A percentile compares a stretch with the other conserved stretches of the same genome.
Conservation (phyloP, 352 stramenopile species). For the Phytophthora syringae region DNA sequence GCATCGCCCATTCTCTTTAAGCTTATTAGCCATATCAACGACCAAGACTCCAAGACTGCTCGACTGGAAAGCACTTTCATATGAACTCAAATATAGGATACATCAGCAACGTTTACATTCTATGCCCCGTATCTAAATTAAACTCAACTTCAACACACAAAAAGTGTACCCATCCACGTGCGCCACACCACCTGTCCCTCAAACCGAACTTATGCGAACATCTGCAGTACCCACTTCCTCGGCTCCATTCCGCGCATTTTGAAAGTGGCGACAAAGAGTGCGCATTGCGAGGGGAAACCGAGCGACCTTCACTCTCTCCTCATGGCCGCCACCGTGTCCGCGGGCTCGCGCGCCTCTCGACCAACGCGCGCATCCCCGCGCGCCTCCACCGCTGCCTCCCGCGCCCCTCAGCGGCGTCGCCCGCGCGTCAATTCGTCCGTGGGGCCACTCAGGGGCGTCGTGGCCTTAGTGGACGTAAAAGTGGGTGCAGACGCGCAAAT, state of each 20-base stretch:
- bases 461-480: conserved; percentile 80
- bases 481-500: conserved; percentile 73
- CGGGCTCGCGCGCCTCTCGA: conserved; percentile 7
- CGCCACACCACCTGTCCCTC: conserved; percentile 8
- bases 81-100: too few relatives aligned
- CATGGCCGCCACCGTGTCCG: conserved; percentile 71
- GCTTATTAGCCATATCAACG: not conserved
- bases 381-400: not conserved
- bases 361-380: conserved; percentile 10
- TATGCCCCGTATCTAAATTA: too few relatives aligned
- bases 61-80: not conserved
- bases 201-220: conserved; percentile 16
- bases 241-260: conserved; percentile 12
- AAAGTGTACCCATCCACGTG: not conserved
- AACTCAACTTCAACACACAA: too few relatives aligned
- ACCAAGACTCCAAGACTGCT: not conserved
- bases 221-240: not conserved
- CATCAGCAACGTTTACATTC: too few relatives aligned
- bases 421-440: conserved; percentile 7
- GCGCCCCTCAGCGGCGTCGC: conserved; percentile 20
- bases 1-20: not conserved
- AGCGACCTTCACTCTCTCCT: not conserved
- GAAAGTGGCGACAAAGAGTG: not conserved
- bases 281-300: not conserved
- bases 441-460: conserved; percentile 52